Conservation (phyloP, 176 grass and related monocot species). For the Tillandsia fasciculata region DNA sequence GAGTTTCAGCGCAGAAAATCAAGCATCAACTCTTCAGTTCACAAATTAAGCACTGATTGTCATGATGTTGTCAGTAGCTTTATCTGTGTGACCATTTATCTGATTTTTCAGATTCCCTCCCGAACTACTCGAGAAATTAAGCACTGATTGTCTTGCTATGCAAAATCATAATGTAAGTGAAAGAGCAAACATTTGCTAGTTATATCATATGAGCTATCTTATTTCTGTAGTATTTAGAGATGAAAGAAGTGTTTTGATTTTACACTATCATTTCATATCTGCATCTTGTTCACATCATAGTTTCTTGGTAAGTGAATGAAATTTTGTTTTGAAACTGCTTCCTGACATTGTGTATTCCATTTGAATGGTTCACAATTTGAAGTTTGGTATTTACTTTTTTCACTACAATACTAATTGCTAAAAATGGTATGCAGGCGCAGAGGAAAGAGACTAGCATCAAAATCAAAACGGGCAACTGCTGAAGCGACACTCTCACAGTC, state of each 20-base stretch:
- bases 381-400: conserved; percentile 93
- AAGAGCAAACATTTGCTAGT: background rate
- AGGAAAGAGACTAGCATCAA: too few species aligned
- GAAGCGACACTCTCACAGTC: too few species aligned
- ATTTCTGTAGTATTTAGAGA: background rate
- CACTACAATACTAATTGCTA: too few species aligned
- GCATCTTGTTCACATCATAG: background rate
- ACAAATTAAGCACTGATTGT: conserved; percentile 32
- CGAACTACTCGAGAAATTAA: conserved; percentile 65
- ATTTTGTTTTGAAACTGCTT: background rate
- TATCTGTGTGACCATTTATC: background rate
- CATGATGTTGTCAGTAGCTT: background rate
- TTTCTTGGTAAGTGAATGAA: background rate
- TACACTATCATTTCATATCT: too few species aligned
- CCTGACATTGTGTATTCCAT: conserved; percentile 31
- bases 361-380: conserved; percentile 11
- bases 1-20: conserved; percentile 46
- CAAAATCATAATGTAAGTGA: conserved; percentile 77
- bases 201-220: conserved; percentile 1
- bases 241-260: too few species aligned
- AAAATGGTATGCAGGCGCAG: too few species aligned
- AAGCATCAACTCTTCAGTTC: conserved; percentile 88
- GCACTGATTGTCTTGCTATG: conserved; percentile 79
- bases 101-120: conserved; percentile 50
- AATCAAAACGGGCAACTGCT: too few species aligned